Evolutionary conservation across 805 yeast species (phyloP).

Genomic region (Lipomyces spencermartinsiae): DNA sequence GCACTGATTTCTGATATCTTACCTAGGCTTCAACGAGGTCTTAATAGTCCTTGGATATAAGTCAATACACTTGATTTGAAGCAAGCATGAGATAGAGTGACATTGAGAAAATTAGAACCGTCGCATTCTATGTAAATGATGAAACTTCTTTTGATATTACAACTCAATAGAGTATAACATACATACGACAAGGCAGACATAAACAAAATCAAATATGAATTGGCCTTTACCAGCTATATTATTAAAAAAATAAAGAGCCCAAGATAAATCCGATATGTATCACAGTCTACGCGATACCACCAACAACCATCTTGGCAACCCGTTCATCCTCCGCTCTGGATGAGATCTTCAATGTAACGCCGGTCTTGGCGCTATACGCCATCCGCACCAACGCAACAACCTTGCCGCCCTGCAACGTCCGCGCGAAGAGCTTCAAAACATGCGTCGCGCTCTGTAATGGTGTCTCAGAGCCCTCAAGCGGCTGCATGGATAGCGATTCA

Average conservation of each 20-base stretch:
- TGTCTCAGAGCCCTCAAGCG: slow-evolving; percentile 74
- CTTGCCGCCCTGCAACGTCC: slow-evolving; percentile 59
- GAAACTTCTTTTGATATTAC: not conserved
- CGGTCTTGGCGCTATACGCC: slow-evolving; percentile 52
- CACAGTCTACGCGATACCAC: slow-evolving; percentile 51
- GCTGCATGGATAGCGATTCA: slow-evolving; percentile 63
- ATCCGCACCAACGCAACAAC: slow-evolving; percentile 53
- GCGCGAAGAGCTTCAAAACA: slow-evolving; percentile 81
- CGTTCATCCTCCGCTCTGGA: slow-evolving; percentile 54
- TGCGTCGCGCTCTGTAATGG: slow-evolving; percentile 65
- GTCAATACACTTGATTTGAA: no score
- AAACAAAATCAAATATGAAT: not conserved
- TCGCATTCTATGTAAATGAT: slow-evolving; percentile 1
- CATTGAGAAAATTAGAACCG: no score
- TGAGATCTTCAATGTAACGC: slow-evolving; percentile 54
- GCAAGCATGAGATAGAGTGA: no score
- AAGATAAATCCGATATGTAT: not conserved
- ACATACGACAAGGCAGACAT: slow-evolving; percentile 13
- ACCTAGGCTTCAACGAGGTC: no score
- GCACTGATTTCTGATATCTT: no score
- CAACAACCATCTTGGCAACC: slow-evolving; percentile 59
- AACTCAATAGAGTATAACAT: slow-evolving; percentile 9
- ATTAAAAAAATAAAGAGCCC: not conserved
- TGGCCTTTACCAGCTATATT: not conserved
- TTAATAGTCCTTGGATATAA: no score